phyloP scores from a whole-genome alignment of 352 stramenopile genomes.

The Globisporangium viniferum region DNA sequence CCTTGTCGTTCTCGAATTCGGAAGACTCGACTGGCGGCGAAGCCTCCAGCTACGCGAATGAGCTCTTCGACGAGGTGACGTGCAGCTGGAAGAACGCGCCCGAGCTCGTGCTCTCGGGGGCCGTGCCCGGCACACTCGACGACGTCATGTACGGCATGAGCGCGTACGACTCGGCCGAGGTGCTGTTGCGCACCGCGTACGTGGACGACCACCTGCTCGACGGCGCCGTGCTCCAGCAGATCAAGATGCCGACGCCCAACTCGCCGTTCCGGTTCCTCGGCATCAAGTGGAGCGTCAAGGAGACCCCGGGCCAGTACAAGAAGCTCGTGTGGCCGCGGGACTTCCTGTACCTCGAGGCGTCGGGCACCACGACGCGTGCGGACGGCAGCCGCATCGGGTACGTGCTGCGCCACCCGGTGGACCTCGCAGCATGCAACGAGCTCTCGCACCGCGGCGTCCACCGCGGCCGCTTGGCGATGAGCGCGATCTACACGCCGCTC shows the following conservation, averaged over 20 bases:
- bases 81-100: conserved; percentile 10
- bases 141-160: conserved; percentile 40
- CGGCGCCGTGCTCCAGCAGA: conserved; percentile 20
- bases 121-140: conserved; percentile 25
- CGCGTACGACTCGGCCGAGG: conserved; percentile 22
- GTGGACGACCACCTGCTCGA: conserved; percentile 29
- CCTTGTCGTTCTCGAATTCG: conserved; percentile 7
- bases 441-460: conserved; percentile 1
- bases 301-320: conserved; percentile 17
- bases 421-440: background rate
- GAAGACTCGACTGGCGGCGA: background rate
- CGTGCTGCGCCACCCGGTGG: conserved; percentile 11
- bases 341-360: conserved; percentile 20
- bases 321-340: conserved; percentile 24
- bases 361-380: background rate
- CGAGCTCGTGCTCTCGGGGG: conserved; percentile 23
- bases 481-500: conserved; percentile 12
- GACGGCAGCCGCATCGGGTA: conserved; percentile 19
- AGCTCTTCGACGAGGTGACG: conserved; percentile 12
- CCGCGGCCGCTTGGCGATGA: conserved; percentile 8
- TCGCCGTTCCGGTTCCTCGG: conserved; percentile 32
- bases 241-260: conserved; percentile 18
- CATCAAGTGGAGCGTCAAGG: conserved; percentile 30
- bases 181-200: conserved; percentile 31
- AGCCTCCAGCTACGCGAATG: background rate